Conservation (phyloP, 768 basidiomycete genomes). For the Trametes maxima region DNA sequence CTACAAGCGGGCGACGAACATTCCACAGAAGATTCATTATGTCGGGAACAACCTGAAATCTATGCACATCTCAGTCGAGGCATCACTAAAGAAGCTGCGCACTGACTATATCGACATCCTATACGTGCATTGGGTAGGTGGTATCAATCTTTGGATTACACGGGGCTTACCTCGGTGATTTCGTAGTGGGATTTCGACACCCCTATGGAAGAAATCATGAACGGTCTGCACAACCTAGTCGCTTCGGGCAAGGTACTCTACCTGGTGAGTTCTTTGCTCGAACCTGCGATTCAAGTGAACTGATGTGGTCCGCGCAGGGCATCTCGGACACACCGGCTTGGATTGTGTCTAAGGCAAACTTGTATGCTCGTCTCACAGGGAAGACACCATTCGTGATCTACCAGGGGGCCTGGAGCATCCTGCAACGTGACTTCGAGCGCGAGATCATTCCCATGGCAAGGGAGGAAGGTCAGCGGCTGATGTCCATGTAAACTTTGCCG, state of each 20-base stretch:
- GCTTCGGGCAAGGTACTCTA: slow-evolving; percentile 46
- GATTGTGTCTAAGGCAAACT: slow-evolving; percentile 38
- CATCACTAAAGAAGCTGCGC: slow-evolving; percentile 47
- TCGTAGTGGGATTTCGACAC: slow-evolving; percentile 54
- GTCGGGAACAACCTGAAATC: slow-evolving; percentile 41
- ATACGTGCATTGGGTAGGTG: slow-evolving; percentile 42
- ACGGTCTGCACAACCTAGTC: slow-evolving; percentile 50
- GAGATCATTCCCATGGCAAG: slow-evolving; percentile 38
- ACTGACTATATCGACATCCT: slow-evolving; percentile 59
- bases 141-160: no score
- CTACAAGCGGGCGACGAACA: background rate
- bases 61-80: slow-evolving; percentile 33
- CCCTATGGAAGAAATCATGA: slow-evolving; percentile 56
- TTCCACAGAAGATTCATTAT: slow-evolving; percentile 40
- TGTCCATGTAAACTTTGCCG: background rate
- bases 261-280: slow-evolving; percentile 17
- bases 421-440: slow-evolving; percentile 38
- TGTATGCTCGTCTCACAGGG: slow-evolving; percentile 40
- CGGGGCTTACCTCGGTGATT: background rate
- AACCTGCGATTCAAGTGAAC: no score
- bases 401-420: slow-evolving; percentile 36
- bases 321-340: slow-evolving; percentile 36
- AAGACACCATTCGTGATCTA: slow-evolving; percentile 36
- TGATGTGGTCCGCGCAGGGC: background rate
- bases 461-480: background rate